Conservation (phyloP, 371 early-diverging fungal species). For the Apophysomyces sp. region DNA sequence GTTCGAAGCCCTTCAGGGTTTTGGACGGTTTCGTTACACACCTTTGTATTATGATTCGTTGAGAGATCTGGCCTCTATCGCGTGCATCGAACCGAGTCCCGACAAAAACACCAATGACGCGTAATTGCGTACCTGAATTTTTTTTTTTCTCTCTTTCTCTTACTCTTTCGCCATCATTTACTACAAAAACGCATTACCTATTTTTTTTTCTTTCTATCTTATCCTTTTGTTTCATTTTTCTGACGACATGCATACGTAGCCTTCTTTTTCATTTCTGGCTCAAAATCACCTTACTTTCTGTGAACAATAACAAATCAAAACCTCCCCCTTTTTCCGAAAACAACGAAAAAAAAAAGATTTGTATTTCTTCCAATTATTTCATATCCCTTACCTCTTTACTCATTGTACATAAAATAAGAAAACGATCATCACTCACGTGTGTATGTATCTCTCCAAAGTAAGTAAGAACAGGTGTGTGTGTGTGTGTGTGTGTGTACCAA, state of each 20-base stretch:
- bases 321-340: background rate
- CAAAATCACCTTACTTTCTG: background rate
- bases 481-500: no score
- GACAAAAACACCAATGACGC: constrained; percentile 1
- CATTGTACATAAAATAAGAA: background rate
- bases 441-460: no score
- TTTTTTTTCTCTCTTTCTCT: constrained; percentile 2
- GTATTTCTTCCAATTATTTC: background rate
- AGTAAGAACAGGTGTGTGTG: no score
- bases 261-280: background rate
- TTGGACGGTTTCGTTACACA: constrained; percentile 15
- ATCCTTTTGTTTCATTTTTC: background rate
- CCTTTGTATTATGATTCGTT: constrained; percentile 17
- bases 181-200: background rate
- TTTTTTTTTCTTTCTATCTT: background rate
- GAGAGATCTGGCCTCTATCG: constrained; percentile 12
- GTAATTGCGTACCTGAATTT: constrained; percentile 4
- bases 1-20: constrained; percentile 17
- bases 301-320: no score
- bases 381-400: background rate
- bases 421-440: background rate
- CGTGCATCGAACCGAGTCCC: constrained; percentile 10
- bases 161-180: background rate
- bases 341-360: background rate
- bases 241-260: background rate